These are phyloP conservation scores for Crucihimalaya himalaica DNA, from an alignment of 345 rosid species.

Conservation along the genomic window DNA sequence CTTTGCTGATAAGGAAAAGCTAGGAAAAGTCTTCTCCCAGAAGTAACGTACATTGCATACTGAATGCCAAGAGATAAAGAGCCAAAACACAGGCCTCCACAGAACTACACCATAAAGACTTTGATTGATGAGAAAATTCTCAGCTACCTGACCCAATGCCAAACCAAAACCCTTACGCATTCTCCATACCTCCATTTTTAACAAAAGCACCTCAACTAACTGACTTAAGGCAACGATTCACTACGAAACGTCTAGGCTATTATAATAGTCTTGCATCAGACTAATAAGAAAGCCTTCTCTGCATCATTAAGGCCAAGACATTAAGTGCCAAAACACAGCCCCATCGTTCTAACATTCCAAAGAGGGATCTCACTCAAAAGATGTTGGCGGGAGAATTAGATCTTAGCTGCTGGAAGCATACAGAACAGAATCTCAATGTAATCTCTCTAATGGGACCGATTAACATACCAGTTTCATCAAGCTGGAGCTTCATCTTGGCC, in stretches of 20 bases:
- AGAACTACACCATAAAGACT: conserved; percentile 4
- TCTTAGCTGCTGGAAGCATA: conserved; percentile 7
- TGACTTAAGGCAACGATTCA: conserved; percentile 8
- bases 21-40: neutral
- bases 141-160: neutral
- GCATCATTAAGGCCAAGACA: conserved; percentile 16
- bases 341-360: conserved; percentile 14
- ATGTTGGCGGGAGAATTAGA: conserved; percentile 16
- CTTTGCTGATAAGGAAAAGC: conserved; percentile 9
- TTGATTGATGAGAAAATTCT: neutral
- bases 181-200: conserved; percentile 9
- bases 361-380: conserved; percentile 30
- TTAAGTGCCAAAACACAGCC: conserved; percentile 10
- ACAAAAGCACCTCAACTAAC: neutral
- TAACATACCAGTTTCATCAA: conserved; percentile 70
- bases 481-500: conserved; percentile 92
- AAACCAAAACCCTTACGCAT: neutral
- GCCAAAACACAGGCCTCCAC: neutral
- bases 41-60: neutral
- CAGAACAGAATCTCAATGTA: conserved; percentile 22
- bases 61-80: neutral
- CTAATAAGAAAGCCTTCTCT: conserved; percentile 10
- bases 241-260: neutral
- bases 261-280: conserved; percentile 17
- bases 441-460: conserved; percentile 17